phyloP scores from a whole-genome alignment of 176 grass and related monocot species.

The Ensete ventricosum region DNA sequence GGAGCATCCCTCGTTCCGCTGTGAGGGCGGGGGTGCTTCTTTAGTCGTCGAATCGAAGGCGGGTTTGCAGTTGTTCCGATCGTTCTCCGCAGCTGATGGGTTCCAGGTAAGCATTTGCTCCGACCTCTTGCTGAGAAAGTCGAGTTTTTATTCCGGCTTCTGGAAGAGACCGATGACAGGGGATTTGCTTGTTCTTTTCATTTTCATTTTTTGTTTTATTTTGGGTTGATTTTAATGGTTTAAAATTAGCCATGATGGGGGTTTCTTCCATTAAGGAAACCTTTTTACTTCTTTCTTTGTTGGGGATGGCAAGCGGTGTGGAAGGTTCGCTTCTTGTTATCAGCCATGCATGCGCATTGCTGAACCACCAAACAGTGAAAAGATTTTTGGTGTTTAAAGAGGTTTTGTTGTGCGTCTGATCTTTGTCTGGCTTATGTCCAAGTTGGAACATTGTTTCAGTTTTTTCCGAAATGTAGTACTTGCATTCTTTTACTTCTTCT shows the following conservation, averaged over 20 bases:
- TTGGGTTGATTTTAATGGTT: neutral
- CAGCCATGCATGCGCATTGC: neutral
- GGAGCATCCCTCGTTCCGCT: neutral
- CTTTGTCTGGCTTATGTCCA: neutral
- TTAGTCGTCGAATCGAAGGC: neutral
- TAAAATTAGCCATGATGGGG: neutral
- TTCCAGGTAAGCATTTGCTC: conserved; percentile 1
- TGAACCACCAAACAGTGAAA: neutral
- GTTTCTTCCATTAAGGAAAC: neutral
- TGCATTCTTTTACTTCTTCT: too few relatives aligned
- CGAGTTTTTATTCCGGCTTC: neutral
- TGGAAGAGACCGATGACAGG: neutral
- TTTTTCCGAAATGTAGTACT: neutral
- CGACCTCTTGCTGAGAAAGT: neutral
- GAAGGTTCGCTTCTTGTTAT: neutral
- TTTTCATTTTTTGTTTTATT: neutral
- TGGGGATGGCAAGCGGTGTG: neutral
- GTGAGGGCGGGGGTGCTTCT: neutral
- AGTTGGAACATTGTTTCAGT: neutral
- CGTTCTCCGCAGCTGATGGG: neutral
- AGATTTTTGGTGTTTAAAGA: neutral
- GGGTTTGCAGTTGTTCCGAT: neutral
- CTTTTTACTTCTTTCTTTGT: neutral
- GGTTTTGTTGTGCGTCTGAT: neutral
- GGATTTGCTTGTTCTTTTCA: neutral